Percentiles rank a stretch among this genome's conserved stretches.
phyloP scores from a whole-genome alignment of 495 filamentous ascomycete genomes.

The Chaetomium tenue region DNA sequence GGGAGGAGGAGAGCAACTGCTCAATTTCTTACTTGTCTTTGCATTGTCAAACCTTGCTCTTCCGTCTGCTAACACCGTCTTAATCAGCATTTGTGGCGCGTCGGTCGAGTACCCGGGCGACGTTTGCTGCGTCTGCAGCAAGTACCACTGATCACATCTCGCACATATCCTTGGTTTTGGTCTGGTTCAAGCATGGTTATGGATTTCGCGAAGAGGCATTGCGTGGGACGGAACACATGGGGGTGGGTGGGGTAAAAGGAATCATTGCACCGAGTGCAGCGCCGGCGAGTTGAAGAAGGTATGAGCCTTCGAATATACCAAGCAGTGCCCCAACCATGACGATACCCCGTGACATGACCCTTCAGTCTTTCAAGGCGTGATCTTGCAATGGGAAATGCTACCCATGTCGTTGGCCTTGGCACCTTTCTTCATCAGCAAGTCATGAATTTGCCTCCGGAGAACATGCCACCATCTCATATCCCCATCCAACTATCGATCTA shows the following conservation, averaged over 20 bases:
- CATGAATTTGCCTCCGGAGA: too few relatives aligned
- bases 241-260: too few relatives aligned
- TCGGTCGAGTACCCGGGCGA: conserved; percentile 17
- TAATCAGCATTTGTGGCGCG: conserved; percentile 8
- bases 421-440: too few relatives aligned
- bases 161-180: not conserved
- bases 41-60: not conserved
- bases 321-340: too few relatives aligned
- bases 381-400: too few relatives aligned
- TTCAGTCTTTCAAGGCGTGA: too few relatives aligned
- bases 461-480: too few relatives aligned
- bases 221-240: not conserved
- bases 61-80: not conserved
- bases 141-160: not conserved
- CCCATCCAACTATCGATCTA: too few relatives aligned
- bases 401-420: too few relatives aligned
- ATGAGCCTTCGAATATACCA: not conserved
- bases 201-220: not conserved
- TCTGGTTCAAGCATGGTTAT: conserved; percentile 2
- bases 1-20: too few relatives aligned
- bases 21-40: not conserved
- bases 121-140: conserved; percentile 14
- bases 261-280: not conserved
- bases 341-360: too few relatives aligned
- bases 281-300: not conserved